These are phyloP conservation scores for Uromyces viciae-fabae DNA, from an alignment of 1,284 basidiomycete species.

Conservation along the genomic window DNA sequence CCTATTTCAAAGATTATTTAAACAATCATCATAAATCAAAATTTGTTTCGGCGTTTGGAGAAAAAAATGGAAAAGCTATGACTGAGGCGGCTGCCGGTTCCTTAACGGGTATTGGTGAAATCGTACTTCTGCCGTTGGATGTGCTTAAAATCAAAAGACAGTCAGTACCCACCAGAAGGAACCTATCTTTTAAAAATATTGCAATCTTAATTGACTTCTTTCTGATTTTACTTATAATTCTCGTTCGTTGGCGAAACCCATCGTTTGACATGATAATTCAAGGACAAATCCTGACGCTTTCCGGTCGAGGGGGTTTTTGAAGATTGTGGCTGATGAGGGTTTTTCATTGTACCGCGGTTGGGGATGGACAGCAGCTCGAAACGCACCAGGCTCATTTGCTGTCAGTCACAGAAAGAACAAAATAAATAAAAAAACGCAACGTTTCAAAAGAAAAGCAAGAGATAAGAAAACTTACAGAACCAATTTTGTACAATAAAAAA, in stretches of 20 bases:
- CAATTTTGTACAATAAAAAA: background rate
- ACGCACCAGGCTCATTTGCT: constrained; percentile 92
- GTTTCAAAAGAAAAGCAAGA: background rate
- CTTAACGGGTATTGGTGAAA: constrained; percentile 92
- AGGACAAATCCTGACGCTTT: constrained; percentile 88
- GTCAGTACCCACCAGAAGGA: constrained; percentile 49
- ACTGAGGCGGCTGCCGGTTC: constrained; percentile 86
- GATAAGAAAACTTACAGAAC: background rate
- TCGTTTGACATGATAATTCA: too few relatives aligned
- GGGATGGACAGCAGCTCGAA: constrained; percentile 98
- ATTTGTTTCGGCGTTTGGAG: constrained; percentile 84
- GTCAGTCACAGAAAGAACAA: too few relatives aligned
- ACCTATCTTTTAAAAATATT: background rate
- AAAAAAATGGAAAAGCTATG: constrained; percentile 90
- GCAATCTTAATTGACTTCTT: too few relatives aligned
- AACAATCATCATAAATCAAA: constrained; percentile 68
- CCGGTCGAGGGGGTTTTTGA: constrained; percentile 81
- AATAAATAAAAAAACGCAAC: too few relatives aligned
- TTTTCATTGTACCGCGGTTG: constrained; percentile 81
- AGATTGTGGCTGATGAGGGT: constrained; percentile 88
- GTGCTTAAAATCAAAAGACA: constrained; percentile 98
- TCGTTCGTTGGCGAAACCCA: background rate
- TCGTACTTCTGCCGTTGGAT: constrained; percentile 88
- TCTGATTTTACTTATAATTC: too few relatives aligned
- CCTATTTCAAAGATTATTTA: constrained; percentile 92